These are phyloP conservation scores for Teratosphaeria gauchensis DNA, from an alignment of 2,329 filamentous ascomycete species.

Conservation along the genomic window DNA sequence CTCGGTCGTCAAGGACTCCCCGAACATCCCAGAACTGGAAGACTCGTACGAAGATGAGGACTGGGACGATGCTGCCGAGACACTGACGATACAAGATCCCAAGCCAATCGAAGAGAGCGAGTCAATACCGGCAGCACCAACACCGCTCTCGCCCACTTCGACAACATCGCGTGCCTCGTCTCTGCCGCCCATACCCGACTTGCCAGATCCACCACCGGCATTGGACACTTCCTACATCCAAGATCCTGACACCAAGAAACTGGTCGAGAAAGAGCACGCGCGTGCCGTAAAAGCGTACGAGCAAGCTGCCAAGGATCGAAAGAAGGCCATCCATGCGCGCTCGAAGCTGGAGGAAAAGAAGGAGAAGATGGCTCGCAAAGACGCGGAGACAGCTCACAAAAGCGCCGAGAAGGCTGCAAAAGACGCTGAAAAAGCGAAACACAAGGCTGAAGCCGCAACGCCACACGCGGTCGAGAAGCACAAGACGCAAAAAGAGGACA, in stretches of 20 bases:
- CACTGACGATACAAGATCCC: slow-evolving; percentile 8
- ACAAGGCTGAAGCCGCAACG: slow-evolving; percentile 22
- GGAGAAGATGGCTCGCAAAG: slow-evolving; percentile 25
- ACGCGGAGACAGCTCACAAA: slow-evolving; percentile 27
- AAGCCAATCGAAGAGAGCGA: background rate
- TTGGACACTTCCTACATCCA: slow-evolving; percentile 50
- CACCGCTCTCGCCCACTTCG: background rate
- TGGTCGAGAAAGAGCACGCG: slow-evolving; percentile 59
- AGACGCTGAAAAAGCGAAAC: slow-evolving; percentile 26
- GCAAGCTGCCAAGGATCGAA: slow-evolving; percentile 55
- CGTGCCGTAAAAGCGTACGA: slow-evolving; percentile 55
- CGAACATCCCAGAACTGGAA: background rate
- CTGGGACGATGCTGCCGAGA: slow-evolving; percentile 14
- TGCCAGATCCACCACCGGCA: slow-evolving; percentile 41
- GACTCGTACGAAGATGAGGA: slow-evolving; percentile 1
- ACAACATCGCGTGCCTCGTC: background rate
- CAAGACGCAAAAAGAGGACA: slow-evolving; percentile 6
- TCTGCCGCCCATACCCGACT: slow-evolving; percentile 40
- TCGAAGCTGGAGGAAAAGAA: slow-evolving; percentile 47
- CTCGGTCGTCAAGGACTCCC: background rate
- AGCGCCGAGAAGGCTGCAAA: slow-evolving; percentile 25
- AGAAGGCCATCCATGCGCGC: slow-evolving; percentile 54
- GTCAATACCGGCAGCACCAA: background rate
- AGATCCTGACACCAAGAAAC: slow-evolving; percentile 57
- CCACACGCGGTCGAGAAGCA: slow-evolving; percentile 6